These are phyloP conservation scores for Colletotrichum brevisporum DNA, from an alignment of 2,329 filamentous ascomycete species.

Conservation along the genomic window DNA sequence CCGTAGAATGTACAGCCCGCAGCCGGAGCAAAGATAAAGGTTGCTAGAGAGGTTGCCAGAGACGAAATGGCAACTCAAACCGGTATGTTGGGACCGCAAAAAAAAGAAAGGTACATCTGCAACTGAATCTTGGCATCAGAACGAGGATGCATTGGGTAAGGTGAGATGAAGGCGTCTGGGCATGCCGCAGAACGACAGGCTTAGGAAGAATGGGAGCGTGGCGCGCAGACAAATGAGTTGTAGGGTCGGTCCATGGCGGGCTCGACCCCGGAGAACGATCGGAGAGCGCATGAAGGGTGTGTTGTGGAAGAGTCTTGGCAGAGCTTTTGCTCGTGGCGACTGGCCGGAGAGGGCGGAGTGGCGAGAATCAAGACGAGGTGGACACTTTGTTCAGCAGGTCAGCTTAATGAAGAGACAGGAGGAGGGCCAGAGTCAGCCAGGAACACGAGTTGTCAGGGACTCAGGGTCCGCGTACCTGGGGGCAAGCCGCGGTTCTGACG, in stretches of 20 bases:
- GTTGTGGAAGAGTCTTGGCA: conserved; percentile 22
- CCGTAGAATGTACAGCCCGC: neutral
- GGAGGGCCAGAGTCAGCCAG: too few species aligned
- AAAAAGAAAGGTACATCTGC: neutral
- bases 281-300: conserved; percentile 22
- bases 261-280: conserved; percentile 32
- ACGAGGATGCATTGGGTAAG: conserved; percentile 14
- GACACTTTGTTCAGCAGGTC: too few species aligned
- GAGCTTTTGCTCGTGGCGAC: conserved; percentile 11
- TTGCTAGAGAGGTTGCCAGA: neutral
- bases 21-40: too few species aligned
- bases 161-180: conserved; percentile 5
- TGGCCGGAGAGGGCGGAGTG: conserved; percentile 9
- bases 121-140: conserved; percentile 6
- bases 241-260: conserved; percentile 18
- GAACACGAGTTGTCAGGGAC: neutral
- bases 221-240: conserved; percentile 11
- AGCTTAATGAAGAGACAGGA: too few species aligned
- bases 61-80: neutral
- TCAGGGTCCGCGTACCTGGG: neutral
- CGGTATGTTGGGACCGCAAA: conserved; percentile 4
- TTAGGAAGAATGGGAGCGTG: conserved; percentile 5
- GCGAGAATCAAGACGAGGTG: conserved; percentile 24
- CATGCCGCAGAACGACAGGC: neutral
- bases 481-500: conserved; percentile 15